Percentiles rank a stretch among this genome's conserved stretches.
Conservation (phyloP, 2,329 filamentous ascomycete species). For the Colletotrichum siamense region DNA sequence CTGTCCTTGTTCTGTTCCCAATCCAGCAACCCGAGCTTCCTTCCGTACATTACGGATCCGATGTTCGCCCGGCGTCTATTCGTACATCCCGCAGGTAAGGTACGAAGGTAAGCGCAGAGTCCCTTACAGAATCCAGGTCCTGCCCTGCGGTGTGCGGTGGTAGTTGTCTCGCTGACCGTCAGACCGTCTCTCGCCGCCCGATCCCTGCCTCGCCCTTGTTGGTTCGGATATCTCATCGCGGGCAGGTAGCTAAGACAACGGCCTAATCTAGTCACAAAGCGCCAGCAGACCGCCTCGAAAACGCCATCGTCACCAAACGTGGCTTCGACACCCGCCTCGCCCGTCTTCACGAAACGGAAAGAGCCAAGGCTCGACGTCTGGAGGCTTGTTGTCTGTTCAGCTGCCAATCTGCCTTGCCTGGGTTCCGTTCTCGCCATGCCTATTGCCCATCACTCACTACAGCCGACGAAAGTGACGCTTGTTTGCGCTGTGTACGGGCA, state of each 20-base stretch:
- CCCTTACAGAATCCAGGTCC: neutral
- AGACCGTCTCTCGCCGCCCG: neutral
- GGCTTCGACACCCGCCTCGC: neutral
- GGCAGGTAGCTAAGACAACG: neutral
- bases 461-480: neutral
- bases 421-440: neutral
- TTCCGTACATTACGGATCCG: conserved; percentile 1
- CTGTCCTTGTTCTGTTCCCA: neutral
- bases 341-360: neutral
- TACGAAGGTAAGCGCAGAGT: neutral
- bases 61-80: neutral
- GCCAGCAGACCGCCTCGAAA: conserved; percentile 13
- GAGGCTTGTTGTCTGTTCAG: neutral
- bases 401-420: neutral
- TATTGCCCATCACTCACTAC: neutral
- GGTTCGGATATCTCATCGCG: neutral
- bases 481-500: neutral
- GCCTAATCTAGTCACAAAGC: neutral
- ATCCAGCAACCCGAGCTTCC: neutral
- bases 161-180: neutral
- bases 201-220: neutral
- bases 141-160: neutral
- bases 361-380: neutral
- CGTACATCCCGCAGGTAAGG: neutral
- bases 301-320: conserved; percentile 4